Evolutionary conservation across 2,329 filamentous ascomycete genomes (phyloP), one percentile per base, ranked within the genome.

Genomic region (Periconia digitata): DNA sequence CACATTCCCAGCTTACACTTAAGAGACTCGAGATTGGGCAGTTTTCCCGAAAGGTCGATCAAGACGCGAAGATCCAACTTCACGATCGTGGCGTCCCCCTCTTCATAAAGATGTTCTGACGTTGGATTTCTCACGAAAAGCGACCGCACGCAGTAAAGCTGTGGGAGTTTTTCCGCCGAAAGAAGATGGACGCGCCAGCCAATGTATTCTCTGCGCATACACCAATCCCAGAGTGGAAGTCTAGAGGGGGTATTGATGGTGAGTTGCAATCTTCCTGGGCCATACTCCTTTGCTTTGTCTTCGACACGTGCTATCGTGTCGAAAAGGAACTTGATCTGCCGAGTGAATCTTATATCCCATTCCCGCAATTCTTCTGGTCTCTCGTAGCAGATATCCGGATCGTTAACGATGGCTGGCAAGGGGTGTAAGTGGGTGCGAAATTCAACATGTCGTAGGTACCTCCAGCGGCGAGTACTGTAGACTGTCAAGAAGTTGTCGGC

Each of bases 181-280:
- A 47, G 48, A 6, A 50, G 37, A 29, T 50, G 48, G 10, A 47
- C 22, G 8, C 48, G 39, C 48, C 48, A 50, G 35, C 48, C 47
- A 27, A 40, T n/a, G 23, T 16, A 50, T 15, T 34, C 24, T 8
- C 47, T 43, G 24, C 46, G 47, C n/a, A 23, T 13, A 16, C 47
- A 38, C 16, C 7, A 39, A 5, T 15, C 37, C 23, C 10, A 12
- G 16, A 18, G 6, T 8, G 6, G 27, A 32, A 32, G 24, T 44
- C 41, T 39, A 2, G 37, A 38, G 18, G 48, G 50, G 3, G 53
- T 44, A 20, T 36, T 42, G 13, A 58, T 50, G 8, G 44, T 45
- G 15, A 58, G 49, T 21, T 38, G 48, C 16, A 47, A 23, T 15
- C 27, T 17, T 49, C 13, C 44, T 45, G 20, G 35, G 36, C 6